phyloP scores from a whole-genome alignment of 768 basidiomycete species.

The Lactarius trivialis region DNA sequence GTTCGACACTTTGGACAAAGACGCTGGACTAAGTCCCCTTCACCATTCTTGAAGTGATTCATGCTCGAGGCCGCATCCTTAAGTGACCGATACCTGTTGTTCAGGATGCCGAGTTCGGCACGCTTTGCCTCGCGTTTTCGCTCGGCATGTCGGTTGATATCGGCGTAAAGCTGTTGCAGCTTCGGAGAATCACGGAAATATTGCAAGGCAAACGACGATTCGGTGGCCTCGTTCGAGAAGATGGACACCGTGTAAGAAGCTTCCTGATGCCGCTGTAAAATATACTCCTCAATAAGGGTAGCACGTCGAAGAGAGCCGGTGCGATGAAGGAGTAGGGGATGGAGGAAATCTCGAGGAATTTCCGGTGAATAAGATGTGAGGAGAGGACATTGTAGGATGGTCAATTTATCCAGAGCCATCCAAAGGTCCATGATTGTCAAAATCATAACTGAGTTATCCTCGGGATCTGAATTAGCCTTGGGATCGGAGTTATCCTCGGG shows the following conservation, averaged over 20 bases:
- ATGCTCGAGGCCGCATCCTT: neutral
- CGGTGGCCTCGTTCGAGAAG: neutral
- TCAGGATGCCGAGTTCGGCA: neutral
- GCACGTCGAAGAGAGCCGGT: neutral
- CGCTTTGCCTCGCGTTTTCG: neutral
- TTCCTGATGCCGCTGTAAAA: neutral
- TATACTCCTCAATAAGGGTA: neutral
- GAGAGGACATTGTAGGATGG: neutral
- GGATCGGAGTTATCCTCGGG: too few relatives aligned
- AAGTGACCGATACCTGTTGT: neutral
- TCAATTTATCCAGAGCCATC: neutral
- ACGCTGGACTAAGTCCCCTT: neutral
- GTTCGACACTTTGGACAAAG: neutral
- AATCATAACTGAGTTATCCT: neutral
- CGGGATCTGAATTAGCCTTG: too few relatives aligned
- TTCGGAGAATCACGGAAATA: neutral
- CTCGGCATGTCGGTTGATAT: neutral
- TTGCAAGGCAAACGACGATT: neutral
- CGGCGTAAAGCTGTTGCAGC: neutral
- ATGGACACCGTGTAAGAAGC: neutral
- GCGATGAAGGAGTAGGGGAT: neutral
- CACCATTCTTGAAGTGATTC: neutral
- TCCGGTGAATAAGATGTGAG: neutral
- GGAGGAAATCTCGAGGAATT: neutral
- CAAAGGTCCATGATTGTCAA: neutral